These are phyloP conservation scores for Colletotrichum gloeosporioides DNA, from an alignment of 2,329 filamentous ascomycete species.

Conservation along the genomic window DNA sequence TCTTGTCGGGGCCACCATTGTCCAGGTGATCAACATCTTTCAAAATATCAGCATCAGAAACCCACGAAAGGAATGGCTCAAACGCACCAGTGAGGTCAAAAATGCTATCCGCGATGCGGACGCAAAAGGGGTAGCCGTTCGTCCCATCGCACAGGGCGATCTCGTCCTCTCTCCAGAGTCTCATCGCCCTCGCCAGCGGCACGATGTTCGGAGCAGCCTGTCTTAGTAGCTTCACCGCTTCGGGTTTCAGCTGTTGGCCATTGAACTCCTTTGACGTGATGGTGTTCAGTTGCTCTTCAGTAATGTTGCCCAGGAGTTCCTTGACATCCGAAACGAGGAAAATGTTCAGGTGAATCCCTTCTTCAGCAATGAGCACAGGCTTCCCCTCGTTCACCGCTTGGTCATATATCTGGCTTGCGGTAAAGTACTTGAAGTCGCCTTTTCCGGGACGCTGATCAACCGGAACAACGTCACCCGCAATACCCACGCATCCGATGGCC, in stretches of 20 bases:
- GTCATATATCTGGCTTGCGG: neutral
- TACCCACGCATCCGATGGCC: neutral
- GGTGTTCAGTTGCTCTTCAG: neutral
- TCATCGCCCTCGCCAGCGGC: neutral
- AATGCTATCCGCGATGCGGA: neutral
- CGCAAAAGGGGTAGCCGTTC: neutral
- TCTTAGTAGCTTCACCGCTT: neutral
- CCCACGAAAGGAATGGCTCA: neutral
- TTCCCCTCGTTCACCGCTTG: neutral
- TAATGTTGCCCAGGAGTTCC: neutral
- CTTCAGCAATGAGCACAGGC: neutral
- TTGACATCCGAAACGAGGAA: neutral
- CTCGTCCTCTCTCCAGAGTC: neutral
- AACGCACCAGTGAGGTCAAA: conserved; percentile 20
- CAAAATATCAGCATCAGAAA: neutral
- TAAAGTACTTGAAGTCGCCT: neutral
- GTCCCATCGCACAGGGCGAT: neutral
- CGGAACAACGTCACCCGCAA: neutral
- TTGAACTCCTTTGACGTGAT: neutral
- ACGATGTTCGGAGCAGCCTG: neutral
- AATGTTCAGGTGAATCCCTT: neutral
- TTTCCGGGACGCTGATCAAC: neutral
- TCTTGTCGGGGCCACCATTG: neutral
- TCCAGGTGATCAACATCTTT: neutral
- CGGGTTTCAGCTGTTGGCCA: neutral